Evolutionary conservation across 257 asterid species (phyloP).

Genomic region (Nicotiana tomentosiformis): DNA sequence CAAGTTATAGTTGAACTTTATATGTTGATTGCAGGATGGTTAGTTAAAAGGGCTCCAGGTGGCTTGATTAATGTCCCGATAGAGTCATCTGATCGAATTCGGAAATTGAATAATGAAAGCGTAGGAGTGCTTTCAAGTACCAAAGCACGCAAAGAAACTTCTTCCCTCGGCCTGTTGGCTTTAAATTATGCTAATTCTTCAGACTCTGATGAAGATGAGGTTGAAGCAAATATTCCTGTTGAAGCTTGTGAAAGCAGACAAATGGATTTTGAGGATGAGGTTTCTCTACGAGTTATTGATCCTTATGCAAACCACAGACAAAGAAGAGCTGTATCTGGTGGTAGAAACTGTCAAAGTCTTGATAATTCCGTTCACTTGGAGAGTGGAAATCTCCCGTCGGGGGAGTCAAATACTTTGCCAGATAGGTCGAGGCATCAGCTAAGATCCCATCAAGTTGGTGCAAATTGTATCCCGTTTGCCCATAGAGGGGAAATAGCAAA

Average conservation of each 20-base stretch:
- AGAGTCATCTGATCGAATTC: conserved; percentile 34
- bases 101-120: conserved; percentile 26
- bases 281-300: conserved; percentile 20
- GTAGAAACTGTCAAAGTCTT: conserved; percentile 23
- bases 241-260: conserved; percentile 24
- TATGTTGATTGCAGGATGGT: conserved; percentile 35
- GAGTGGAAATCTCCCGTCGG: conserved; percentile 22
- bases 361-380: conserved; percentile 30
- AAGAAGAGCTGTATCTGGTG: conserved; percentile 14
- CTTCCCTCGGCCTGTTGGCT: conserved; percentile 87
- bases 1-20: background rate
- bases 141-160: conserved; percentile 37
- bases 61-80: conserved; percentile 34
- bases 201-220: conserved; percentile 70
- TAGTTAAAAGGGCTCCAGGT: conserved; percentile 29
- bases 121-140: conserved; percentile 29
- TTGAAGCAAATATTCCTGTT: conserved; percentile 34
- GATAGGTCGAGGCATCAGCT: conserved; percentile 35
- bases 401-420: conserved; percentile 32
- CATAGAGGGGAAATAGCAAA: conserved; percentile 29
- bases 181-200: conserved; percentile 75
- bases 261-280: conserved; percentile 25
- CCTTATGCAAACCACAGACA: conserved; percentile 24
- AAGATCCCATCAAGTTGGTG: conserved; percentile 21
- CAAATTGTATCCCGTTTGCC: conserved; percentile 20